Evolutionary conservation across 2,329 filamentous ascomycete species (phyloP), one percentile per base, ranked within the genome.

Genomic region (Pestalotiopsis sp.): DNA sequence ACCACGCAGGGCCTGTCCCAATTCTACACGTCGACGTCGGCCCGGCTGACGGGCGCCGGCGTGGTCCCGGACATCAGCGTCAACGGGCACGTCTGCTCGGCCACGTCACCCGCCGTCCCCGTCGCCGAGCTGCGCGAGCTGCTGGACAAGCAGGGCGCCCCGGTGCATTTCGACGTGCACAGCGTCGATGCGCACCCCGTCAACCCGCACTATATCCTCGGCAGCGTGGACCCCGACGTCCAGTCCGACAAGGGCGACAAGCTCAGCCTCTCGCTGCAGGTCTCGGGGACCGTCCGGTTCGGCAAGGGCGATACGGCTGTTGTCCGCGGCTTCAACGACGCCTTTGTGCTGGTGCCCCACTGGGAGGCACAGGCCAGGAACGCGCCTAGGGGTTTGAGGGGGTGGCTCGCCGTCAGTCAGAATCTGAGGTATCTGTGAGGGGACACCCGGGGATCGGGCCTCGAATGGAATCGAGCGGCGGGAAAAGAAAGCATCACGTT

Each of bases 321-420:
- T 14, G 86, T 88, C 77, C 88, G 89, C 72, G 89, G 88, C 44
- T 97, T 97, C 78, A 91, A 89, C 74, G 94, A 97, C 78, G 91
- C 87, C 0, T 91, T 97, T 76, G 87, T 97, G 26, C 83, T 97
- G 66, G 92, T 95, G 48, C 93, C 94, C 7, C 93, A 93, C 79
- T 86, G 89, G 87, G 87, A 90, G 71, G 80, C 84, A 0, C 82
- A 85, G 71, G 82, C 80, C 4, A 81, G 81, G 66, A 88, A 87
- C 70, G 84, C 86, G 44, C 78, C 84, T 2, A 84, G 85, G 68
- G 84, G 84, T 1, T 74, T 84, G 65, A 86, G 85, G 75, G 83
- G 84, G 72, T 92, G 89, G 85, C 79, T 94, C 67, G 87, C 93
- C 72, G 85, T 89, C 75, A 92, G 89, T 70, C 91, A 94, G 79